Evolutionary conservation across 2,329 filamentous ascomycete species (phyloP), one percentile per base, ranked within the genome.

Genomic region (Fusarium penzigii): DNA sequence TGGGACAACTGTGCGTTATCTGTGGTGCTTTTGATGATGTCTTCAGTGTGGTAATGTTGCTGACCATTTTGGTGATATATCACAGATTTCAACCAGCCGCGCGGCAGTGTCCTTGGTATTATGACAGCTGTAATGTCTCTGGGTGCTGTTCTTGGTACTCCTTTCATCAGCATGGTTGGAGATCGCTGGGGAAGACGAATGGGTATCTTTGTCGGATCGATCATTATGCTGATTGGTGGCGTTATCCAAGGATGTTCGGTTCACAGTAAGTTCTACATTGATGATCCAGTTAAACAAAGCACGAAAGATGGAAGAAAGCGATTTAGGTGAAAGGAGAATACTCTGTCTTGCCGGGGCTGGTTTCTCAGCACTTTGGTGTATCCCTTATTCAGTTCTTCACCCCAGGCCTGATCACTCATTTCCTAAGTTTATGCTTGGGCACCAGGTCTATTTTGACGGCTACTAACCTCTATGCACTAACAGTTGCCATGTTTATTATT

Each of bases 401-500:
- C 7, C 7, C 7, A 25, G 5, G 20, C 20, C 20, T 25, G 4
- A 20, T 42, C 10, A 12, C 14, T 29, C 2, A 5, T 20, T 48
- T 6, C 29, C 39, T 3, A 16, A 6, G 5, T 5, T 2, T 39
- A 0, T 25, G 20, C 20, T 25, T 25, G 20, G 7, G n/a, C n/a
- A n/a, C n/a, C n/a, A n/a, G n/a, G n/a, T n/a, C n/a, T n/a, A n/a
- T n/a, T 25, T 25, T 4, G 20, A 25, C 20, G 7, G 4, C 20
- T 7, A 25, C 20, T 25, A 25, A 25, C 20, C 20, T 7, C 7
- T 7, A 5, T 7, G 4, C 20, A 25, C 20, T 25, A 25, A 25
- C 6, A 61, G 58, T 83, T 46, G 78, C 67, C 36, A 82, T 82
- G 78, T 83, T 81, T 49, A 72, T 82, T 39, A 69, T 79, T 20